These are phyloP conservation scores for Coniferiporia sulphurascens DNA, from an alignment of 1,284 basidiomycete genomes.

Conservation along the genomic window DNA sequence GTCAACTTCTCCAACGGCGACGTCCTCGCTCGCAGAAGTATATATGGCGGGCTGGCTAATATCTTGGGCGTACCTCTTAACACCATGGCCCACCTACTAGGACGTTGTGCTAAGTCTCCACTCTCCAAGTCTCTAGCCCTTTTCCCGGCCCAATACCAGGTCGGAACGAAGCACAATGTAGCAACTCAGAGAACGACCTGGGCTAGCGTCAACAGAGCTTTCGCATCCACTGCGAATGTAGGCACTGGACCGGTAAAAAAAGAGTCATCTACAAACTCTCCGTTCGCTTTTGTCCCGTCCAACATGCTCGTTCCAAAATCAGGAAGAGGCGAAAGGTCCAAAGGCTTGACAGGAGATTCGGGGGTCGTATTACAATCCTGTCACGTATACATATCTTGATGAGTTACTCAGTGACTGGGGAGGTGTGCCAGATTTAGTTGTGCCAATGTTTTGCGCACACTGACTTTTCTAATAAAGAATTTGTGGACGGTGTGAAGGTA, in stretches of 20 bases:
- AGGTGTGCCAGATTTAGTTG: conserved; percentile 1
- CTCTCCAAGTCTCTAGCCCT: not conserved
- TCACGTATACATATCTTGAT: conserved; percentile 36
- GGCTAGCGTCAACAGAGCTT: not conserved
- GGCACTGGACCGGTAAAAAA: not conserved
- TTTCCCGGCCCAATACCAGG: too few relatives aligned
- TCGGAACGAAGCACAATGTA: not conserved
- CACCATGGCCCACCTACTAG: not conserved
- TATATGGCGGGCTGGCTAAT: not conserved
- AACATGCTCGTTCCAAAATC: conserved; percentile 29
- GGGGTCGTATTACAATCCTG: conserved; percentile 36
- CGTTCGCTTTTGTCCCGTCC: conserved; percentile 29
- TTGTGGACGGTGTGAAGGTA: conserved; percentile 41
- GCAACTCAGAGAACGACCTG: not conserved
- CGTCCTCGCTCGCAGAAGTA: too few relatives aligned
- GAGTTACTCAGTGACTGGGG: conserved; percentile 37
- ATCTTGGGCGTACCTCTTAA: not conserved
- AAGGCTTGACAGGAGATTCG: conserved; percentile 39
- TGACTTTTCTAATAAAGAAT: conserved; percentile 23
- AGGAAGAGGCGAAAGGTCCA: conserved; percentile 22
- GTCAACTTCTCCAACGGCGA: too few relatives aligned
- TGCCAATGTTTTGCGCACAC: not conserved
- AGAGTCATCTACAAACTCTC: conserved; percentile 9
- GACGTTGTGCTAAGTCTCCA: not conserved
- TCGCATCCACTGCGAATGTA: not conserved